Conservation (phyloP, 2,329 filamentous ascomycete genomes). For the Penicillium sp. region DNA sequence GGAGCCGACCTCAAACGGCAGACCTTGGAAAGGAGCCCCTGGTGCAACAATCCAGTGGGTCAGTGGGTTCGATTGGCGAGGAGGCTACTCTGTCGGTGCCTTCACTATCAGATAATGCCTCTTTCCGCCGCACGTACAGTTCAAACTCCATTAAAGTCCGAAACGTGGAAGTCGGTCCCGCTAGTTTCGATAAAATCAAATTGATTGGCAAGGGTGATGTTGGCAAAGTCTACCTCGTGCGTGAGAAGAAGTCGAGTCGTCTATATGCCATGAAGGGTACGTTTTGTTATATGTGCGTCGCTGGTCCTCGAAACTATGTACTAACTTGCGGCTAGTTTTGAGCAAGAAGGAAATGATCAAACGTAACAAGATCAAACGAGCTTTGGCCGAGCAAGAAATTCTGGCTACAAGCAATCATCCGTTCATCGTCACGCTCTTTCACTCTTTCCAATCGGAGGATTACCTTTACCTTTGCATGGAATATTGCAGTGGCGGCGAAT, state of each 20-base stretch:
- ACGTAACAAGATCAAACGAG: slow-evolving; percentile 99
- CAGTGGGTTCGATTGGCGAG: slow-evolving; percentile 44
- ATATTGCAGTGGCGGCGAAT: slow-evolving; percentile 97
- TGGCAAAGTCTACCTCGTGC: slow-evolving; percentile 94
- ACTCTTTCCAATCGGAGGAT: slow-evolving; percentile 98
- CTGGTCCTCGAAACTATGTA: slow-evolving; percentile 12
- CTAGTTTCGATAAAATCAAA: slow-evolving; percentile 99
- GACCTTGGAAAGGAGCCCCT: slow-evolving; percentile 82
- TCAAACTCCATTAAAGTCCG: slow-evolving; percentile 99
- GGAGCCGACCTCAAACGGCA: slow-evolving; percentile 73
- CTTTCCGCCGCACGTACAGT: slow-evolving; percentile 93
- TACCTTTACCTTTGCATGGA: slow-evolving; percentile 99
- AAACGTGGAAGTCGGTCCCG: slow-evolving; percentile 90
- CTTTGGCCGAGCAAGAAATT: slow-evolving; percentile 95
- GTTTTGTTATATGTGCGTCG: slow-evolving; percentile 22
- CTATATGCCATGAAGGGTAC: slow-evolving; percentile 98
- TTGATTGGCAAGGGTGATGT: slow-evolving; percentile 98
- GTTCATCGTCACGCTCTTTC: slow-evolving; percentile 97
- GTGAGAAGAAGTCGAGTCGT: slow-evolving; percentile 94
- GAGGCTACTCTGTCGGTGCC: slow-evolving; percentile 31
- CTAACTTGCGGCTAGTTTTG: slow-evolving; percentile 63
- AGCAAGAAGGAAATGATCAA: slow-evolving; percentile 99
- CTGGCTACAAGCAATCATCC: slow-evolving; percentile 97
- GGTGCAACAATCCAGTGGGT: slow-evolving; percentile 52
- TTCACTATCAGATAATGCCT: slow-evolving; percentile 55